Percentiles rank a stretch among this genome's conserved stretches.
Evolutionary conservation across 306 rosid genomes (phyloP).

Genomic region (Carpinus viminea): DNA sequence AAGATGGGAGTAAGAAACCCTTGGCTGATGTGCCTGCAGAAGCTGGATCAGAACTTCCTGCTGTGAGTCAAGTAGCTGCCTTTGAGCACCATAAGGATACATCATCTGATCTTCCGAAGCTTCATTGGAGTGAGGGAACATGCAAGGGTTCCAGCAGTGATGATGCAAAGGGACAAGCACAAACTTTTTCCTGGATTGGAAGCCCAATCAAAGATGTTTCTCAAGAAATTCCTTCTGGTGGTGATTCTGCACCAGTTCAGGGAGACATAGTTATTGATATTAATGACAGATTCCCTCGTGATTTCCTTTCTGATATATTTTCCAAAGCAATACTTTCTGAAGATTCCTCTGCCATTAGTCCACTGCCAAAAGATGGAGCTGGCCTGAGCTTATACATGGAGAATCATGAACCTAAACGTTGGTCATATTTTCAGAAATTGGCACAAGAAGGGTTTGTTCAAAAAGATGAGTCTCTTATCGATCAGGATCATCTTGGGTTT

Average conservation of each 20-base stretch:
- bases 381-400: slow-evolving; percentile 80
- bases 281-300: slow-evolving; percentile 83
- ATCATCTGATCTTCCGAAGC: slow-evolving; percentile 42
- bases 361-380: slow-evolving; percentile 70
- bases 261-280: slow-evolving; percentile 82
- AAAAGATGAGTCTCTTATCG: slow-evolving; percentile 66
- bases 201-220: slow-evolving; percentile 37
- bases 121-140: slow-evolving; percentile 41
- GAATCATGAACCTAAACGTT: slow-evolving; percentile 75
- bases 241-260: slow-evolving; percentile 48
- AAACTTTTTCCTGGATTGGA: slow-evolving; percentile 39
- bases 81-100: slow-evolving; percentile 44
- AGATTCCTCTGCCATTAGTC: slow-evolving; percentile 49
- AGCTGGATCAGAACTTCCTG: slow-evolving; percentile 37
- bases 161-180: slow-evolving; percentile 26
- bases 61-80: slow-evolving; percentile 40
- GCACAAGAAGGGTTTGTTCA: slow-evolving; percentile 73
- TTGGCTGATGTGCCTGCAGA: slow-evolving; percentile 40
- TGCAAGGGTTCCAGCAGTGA: slow-evolving; percentile 34
- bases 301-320: slow-evolving; percentile 82
- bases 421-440: slow-evolving; percentile 88
- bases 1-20: slow-evolving; percentile 34
- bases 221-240: slow-evolving; percentile 41
- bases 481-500: slow-evolving; percentile 68
- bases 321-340: slow-evolving; percentile 76